These are phyloP conservation scores for Microbotryomycetes sp. DNA, from an alignment of 1,284 basidiomycete species.

Conservation along the genomic window DNA sequence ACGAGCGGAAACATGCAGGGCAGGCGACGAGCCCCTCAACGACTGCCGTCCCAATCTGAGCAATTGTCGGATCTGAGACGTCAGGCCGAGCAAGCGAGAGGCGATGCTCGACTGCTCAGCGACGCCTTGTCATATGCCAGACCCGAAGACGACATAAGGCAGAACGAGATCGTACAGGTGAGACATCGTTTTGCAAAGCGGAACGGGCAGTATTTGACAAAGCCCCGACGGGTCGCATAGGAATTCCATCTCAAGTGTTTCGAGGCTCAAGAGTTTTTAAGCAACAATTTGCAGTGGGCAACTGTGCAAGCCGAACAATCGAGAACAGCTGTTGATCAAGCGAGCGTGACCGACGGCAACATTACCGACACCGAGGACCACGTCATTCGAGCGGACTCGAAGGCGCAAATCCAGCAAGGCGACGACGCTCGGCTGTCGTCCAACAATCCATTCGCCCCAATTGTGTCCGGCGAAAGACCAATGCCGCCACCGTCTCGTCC, in stretches of 20 bases:
- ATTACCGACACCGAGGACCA: not conserved
- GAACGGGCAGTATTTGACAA: too few species aligned
- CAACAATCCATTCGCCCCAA: constrained; percentile 28
- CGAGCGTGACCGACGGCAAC: too few species aligned
- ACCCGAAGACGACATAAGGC: constrained; percentile 11
- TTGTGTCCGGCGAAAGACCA: not conserved
- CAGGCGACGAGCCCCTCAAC: not conserved
- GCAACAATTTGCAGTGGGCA: constrained; percentile 45
- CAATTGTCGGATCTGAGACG: constrained; percentile 21
- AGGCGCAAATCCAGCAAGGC: too few species aligned
- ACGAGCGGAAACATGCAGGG: not conserved
- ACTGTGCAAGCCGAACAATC: constrained; percentile 42
- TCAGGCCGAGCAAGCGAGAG: constrained; percentile 18
- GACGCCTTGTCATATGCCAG: constrained; percentile 25
- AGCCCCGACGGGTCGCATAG: too few species aligned
- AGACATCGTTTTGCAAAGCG: too few species aligned
- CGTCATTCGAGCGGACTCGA: constrained; percentile 1
- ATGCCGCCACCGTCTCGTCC: not conserved
- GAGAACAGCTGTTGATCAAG: constrained; percentile 11
- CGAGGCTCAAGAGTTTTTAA: constrained; percentile 41
- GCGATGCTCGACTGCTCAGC: constrained; percentile 27
- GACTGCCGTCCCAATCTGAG: constrained; percentile 4
- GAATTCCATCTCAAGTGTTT: constrained; percentile 43
- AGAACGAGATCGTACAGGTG: constrained; percentile 30
- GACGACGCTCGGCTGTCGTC: constrained; percentile 5